Percentiles rank a stretch among this genome's conserved stretches.
phyloP scores from a whole-genome alignment of 1,139 yeast species.

The Geotrichum cucujoidarum region DNA sequence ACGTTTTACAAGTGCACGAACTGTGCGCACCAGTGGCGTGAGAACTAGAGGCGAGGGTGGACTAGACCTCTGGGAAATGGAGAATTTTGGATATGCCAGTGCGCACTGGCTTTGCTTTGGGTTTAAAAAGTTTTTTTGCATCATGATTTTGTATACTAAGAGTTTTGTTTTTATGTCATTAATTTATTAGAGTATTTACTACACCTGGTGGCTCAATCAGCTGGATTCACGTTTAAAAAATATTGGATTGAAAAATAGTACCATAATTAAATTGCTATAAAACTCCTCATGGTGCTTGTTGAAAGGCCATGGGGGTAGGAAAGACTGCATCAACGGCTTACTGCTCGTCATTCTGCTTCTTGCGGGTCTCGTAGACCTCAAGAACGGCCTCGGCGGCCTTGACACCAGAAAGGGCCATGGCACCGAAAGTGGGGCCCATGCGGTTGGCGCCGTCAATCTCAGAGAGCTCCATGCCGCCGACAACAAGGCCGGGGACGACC shows the following conservation, averaged over 20 bases:
- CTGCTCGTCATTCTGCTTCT: slow-evolving; percentile 35
- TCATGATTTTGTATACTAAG: background rate
- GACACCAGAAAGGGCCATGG: slow-evolving; percentile 72
- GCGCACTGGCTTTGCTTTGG: background rate
- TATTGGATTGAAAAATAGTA: background rate
- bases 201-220: no score
- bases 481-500: slow-evolving; percentile 65
- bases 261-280: no score
- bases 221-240: no score
- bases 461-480: slow-evolving; percentile 78
- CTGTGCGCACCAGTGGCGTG: slow-evolving; percentile 96
- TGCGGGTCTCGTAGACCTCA: slow-evolving; percentile 48
- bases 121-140: background rate
- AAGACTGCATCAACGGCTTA: no score
- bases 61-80: background rate
- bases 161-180: background rate
- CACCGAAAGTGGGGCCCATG: slow-evolving; percentile 84
- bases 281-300: no score
- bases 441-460: slow-evolving; percentile 74
- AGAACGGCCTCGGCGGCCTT: slow-evolving; percentile 65
- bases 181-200: no score
- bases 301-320: background rate
- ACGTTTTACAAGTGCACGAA: slow-evolving; percentile 88
- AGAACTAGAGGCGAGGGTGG: no score
- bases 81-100: no score